Evolutionary conservation across 169 alveolate species (phyloP).

Genomic region (Plasmodium gonderi): DNA sequence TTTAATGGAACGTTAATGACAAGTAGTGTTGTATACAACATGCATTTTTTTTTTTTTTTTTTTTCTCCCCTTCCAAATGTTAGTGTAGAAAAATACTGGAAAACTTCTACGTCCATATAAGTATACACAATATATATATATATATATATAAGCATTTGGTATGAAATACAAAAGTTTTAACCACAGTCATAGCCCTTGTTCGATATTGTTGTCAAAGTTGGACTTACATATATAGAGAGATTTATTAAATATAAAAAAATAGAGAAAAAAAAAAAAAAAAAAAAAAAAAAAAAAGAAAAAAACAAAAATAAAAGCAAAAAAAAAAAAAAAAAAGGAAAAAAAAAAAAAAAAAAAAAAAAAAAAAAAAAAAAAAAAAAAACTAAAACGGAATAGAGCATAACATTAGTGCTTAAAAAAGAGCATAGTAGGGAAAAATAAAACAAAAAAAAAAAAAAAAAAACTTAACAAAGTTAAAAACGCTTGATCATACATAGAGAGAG

Average conservation of each 20-base stretch:
- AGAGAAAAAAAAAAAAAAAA: not conserved
- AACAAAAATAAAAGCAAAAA: not conserved
- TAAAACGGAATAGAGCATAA: not conserved
- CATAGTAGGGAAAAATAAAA: no score
- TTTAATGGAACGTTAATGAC: not conserved
- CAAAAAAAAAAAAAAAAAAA: no score
- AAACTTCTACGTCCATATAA: not conserved
- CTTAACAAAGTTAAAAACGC: no score
- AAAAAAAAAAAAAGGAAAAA: not conserved
- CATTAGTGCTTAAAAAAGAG: no score
- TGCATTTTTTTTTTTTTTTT: not conserved
- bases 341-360: no score
- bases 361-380: no score
- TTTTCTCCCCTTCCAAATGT: not conserved
- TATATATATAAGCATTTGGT: no score
- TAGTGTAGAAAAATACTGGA: not conserved
- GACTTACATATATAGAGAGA: not conserved
- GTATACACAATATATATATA: no score
- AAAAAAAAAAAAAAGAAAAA: not conserved
- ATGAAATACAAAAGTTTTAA: not conserved
- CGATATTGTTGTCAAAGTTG: not conserved
- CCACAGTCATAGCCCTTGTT: not conserved
- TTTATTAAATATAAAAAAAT: not conserved
- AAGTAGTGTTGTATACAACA: not conserved
- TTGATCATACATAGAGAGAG: no score